Evolutionary conservation across 2,329 filamentous ascomycete species (phyloP), one percentile per base, ranked within the genome.

Genomic region (Ceratocystis colombiana): DNA sequence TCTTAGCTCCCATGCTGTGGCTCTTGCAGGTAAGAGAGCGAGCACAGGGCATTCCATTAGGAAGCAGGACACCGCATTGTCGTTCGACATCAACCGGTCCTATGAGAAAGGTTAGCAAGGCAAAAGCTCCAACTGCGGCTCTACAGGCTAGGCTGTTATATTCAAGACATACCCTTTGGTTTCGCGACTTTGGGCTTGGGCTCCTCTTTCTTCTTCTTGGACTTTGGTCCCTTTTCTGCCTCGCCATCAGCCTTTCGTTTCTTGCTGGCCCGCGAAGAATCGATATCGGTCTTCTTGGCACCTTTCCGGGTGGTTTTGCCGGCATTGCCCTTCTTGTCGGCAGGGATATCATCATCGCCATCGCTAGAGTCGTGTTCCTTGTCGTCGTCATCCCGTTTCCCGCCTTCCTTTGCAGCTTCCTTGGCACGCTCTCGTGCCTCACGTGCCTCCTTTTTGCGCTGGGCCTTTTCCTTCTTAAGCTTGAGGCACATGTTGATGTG

Each of bases 161-260:
- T 8, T 10, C 12, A 30, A 22, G 20, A 65, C 68, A 67, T 76
- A 85, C 84, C 90, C 79, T 95, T 96, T 0, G 89, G 88, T 72
- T 96, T 96, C 0, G 89, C 83, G 0, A 83, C 80, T 76, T 95
- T 96, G 22, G 86, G 81, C 74, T 95, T 95, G 0, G 87, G 87
- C 72, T 96, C 90, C 69, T 96, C 90, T 77, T 96, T 96, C 79
- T 96, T 96, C 79, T 96, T 96, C 79, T 96, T 96, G 70, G 86
- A 84, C 76, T 93, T 94, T 0, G 88, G 88, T 17, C 84, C 88
- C 77, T 94, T 94, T 64, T 90, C 88, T n/a, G 84, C 82, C 70
- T 92, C 87, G 6, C 78, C 82, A 65, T 90, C 87, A 6, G 88
- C 86, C 76, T 90, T 91, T 67, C 88, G 80, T 76, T 91, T 91